These are phyloP conservation scores for Kingdonia uniflora DNA, from an alignment of 164 flowering plant species.

Conservation along the genomic window DNA sequence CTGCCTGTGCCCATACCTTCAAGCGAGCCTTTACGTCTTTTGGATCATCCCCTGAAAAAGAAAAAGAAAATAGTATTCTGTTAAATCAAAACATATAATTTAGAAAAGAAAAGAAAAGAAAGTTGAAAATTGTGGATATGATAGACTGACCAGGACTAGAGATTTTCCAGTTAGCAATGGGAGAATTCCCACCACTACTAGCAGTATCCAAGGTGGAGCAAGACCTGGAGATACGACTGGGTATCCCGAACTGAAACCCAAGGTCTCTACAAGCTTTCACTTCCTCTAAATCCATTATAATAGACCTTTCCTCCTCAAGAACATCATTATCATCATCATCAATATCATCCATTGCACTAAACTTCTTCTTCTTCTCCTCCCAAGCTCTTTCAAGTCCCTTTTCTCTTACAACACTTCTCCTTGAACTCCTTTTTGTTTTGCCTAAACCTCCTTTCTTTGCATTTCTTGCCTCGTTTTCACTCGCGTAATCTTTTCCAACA, in stretches of 20 bases:
- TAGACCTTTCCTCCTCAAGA: constrained; percentile 35
- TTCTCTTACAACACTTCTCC: constrained; percentile 16
- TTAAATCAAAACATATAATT: too few species aligned
- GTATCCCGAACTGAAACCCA: constrained; percentile 47
- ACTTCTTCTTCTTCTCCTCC: constrained; percentile 7
- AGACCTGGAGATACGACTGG: neutral
- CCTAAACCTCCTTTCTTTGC: constrained; percentile 2
- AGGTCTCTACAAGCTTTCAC: constrained; percentile 68
- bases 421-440: constrained; percentile 8
- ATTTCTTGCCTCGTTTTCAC: constrained; percentile 33
- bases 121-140: too few species aligned
- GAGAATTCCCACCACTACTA: constrained; percentile 35
- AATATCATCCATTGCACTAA: constrained; percentile 8
- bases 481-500: constrained; percentile 27
- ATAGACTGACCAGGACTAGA: constrained; percentile 58
- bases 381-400: constrained; percentile 17
- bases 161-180: constrained; percentile 43
- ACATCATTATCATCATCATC: constrained; percentile 29
- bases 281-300: constrained; percentile 58
- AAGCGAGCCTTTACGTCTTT: constrained; percentile 69
- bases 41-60: constrained; percentile 61
- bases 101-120: neutral
- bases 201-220: constrained; percentile 27
- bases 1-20: constrained; percentile 84
- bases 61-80: too few species aligned